Percentiles rank a stretch among this genome's conserved stretches.
phyloP scores from a whole-genome alignment of 352 stramenopile genomes.

The Pythium folliculosum region DNA sequence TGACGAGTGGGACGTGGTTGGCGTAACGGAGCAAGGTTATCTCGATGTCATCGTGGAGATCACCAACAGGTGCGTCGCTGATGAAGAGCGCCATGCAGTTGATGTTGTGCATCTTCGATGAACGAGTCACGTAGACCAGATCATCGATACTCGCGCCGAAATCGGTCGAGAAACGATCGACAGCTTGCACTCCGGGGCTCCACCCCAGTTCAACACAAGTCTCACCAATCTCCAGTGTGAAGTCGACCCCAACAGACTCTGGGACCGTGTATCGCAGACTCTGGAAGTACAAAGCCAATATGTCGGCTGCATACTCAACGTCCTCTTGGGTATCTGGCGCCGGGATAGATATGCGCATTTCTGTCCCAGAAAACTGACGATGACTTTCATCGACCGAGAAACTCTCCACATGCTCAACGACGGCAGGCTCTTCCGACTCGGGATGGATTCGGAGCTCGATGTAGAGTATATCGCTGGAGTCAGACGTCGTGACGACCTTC shows the following conservation, averaged over 20 bases:
- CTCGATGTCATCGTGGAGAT: constrained; percentile 34
- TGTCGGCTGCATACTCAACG: constrained; percentile 50
- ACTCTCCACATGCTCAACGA: constrained; percentile 58
- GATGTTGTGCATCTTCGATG: constrained; percentile 33
- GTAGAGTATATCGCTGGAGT: constrained; percentile 62
- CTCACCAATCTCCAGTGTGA: constrained; percentile 50
- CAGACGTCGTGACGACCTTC: constrained; percentile 64
- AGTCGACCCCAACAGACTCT: constrained; percentile 55
- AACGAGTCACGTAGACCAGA: constrained; percentile 39
- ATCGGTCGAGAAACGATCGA: constrained; percentile 65
- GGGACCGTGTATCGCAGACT: constrained; percentile 61
- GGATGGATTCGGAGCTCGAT: constrained; percentile 72
- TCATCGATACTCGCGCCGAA: constrained; percentile 38
- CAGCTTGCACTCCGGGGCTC: constrained; percentile 38
- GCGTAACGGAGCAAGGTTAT: constrained; percentile 71
- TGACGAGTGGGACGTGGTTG: constrained; percentile 75
- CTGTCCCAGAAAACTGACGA: constrained; percentile 72
- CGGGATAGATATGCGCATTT: constrained; percentile 72
- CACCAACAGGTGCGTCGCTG: constrained; percentile 11
- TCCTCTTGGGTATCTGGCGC: constrained; percentile 32
- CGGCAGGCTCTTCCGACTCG: constrained; percentile 54
- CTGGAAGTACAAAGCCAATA: constrained; percentile 69
- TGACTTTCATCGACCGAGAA: constrained; percentile 67
- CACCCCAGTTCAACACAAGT: constrained; percentile 43
- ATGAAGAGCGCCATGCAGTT: constrained; percentile 57